phyloP scores from a whole-genome alignment of 192 early-diverging fungal genomes.

The Chytriomyces sp. region DNA sequence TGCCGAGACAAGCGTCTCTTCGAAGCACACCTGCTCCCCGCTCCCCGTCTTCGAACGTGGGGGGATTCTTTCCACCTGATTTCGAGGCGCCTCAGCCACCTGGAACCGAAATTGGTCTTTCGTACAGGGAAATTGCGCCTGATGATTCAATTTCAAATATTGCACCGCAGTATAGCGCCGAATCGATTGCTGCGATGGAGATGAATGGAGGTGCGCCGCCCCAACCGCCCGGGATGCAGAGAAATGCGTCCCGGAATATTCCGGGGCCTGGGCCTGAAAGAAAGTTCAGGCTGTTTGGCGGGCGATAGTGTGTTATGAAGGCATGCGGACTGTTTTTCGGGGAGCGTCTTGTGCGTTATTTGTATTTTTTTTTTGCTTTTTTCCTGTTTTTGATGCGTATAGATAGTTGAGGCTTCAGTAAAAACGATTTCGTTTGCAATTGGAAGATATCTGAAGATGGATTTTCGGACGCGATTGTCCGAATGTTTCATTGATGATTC shows the following conservation, averaged over 20 bases:
- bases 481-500: no score
- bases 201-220: background rate
- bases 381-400: no score
- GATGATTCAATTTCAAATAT: conserved; percentile 39
- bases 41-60: background rate
- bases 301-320: no score
- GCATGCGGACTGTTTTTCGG: no score
- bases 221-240: background rate
- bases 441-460: no score
- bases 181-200: no score
- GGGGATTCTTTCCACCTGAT: background rate
- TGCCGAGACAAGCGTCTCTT: background rate
- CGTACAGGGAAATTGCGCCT: conserved; percentile 14
- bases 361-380: no score
- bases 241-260: background rate
- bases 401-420: no score
- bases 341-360: no score
- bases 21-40: background rate
- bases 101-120: background rate
- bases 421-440: no score
- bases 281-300: no score
- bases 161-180: conserved; percentile 12
- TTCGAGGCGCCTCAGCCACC: background rate
- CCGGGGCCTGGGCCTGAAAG: background rate
- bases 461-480: no score